These are phyloP conservation scores for Papiliotrema fonsecae DNA, from an alignment of 1,284 basidiomycete species.

Conservation along the genomic window DNA sequence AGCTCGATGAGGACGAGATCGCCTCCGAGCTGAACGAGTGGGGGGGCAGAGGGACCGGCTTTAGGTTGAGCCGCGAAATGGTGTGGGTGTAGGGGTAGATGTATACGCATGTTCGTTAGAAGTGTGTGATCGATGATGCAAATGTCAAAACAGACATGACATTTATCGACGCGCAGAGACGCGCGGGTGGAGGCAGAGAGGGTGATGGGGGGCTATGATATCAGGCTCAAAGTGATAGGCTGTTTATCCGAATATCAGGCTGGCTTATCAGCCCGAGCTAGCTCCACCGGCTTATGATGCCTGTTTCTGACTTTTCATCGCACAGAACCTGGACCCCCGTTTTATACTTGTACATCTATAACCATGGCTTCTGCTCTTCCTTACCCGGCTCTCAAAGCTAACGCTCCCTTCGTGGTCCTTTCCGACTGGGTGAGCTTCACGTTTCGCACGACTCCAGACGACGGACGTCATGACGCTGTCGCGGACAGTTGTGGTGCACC, in stretches of 20 bases:
- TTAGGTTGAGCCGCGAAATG: conserved; percentile 21
- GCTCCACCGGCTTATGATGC: too few relatives aligned
- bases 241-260: too few relatives aligned
- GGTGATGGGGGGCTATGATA: too few relatives aligned
- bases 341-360: not conserved
- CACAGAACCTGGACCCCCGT: too few relatives aligned
- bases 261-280: too few relatives aligned
- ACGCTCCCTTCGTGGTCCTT: conserved; percentile 78
- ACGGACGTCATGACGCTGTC: not conserved
- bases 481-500: not conserved
- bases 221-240: too few relatives aligned
- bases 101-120: conserved; percentile 47
- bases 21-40: conserved; percentile 42
- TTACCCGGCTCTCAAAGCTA: conserved; percentile 69
- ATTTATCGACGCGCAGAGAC: too few relatives aligned
- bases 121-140: too few relatives aligned
- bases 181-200: too few relatives aligned
- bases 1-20: conserved; percentile 42
- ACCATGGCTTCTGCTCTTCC: conserved; percentile 51
- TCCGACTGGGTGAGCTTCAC: conserved; percentile 67
- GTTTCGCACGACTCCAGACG: not conserved
- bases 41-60: conserved; percentile 18
- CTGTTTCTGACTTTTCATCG: too few relatives aligned
- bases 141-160: too few relatives aligned
- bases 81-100: conserved; percentile 39